Evolutionary conservation across 1,284 basidiomycete genomes (phyloP).

Genomic region (Puccinia sorghi): DNA sequence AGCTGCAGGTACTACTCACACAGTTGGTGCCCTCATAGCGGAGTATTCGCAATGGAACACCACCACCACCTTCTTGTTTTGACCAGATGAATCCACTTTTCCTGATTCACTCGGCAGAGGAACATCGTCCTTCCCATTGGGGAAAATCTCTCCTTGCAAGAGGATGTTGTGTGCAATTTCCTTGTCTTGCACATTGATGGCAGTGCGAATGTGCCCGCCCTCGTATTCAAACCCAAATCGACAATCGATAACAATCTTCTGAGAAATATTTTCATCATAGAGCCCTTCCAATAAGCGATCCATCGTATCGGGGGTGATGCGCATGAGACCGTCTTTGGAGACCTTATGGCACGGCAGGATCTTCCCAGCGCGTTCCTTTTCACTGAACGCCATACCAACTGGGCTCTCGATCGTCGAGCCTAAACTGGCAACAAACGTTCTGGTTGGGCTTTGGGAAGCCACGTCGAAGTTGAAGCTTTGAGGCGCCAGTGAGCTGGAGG

Average conservation of each 20-base stretch:
- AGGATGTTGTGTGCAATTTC: slow-evolving; percentile 74
- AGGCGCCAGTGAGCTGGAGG: background rate
- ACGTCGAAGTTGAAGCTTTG: background rate
- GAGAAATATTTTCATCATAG: slow-evolving; percentile 67
- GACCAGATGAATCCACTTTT: slow-evolving; percentile 62
- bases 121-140: slow-evolving; percentile 60
- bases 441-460: slow-evolving; percentile 7
- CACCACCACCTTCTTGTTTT: slow-evolving; percentile 73
- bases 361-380: slow-evolving; percentile 88
- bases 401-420: slow-evolving; percentile 33
- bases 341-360: slow-evolving; percentile 90
- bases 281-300: slow-evolving; percentile 71
- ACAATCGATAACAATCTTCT: slow-evolving; percentile 86
- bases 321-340: slow-evolving; percentile 90
- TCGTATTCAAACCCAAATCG: slow-evolving; percentile 95
- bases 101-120: slow-evolving; percentile 80
- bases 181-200: slow-evolving; percentile 84
- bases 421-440: background rate
- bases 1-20: slow-evolving; percentile 65
- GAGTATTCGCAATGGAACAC: slow-evolving; percentile 99
- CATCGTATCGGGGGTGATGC: slow-evolving; percentile 73
- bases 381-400: slow-evolving; percentile 65
- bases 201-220: slow-evolving; percentile 89
- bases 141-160: slow-evolving; percentile 54
- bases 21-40: slow-evolving; percentile 88